Base-by-base conservation (phyloP, 768 basidiomycete genomes). In the Podaxis sp. region DNA sequence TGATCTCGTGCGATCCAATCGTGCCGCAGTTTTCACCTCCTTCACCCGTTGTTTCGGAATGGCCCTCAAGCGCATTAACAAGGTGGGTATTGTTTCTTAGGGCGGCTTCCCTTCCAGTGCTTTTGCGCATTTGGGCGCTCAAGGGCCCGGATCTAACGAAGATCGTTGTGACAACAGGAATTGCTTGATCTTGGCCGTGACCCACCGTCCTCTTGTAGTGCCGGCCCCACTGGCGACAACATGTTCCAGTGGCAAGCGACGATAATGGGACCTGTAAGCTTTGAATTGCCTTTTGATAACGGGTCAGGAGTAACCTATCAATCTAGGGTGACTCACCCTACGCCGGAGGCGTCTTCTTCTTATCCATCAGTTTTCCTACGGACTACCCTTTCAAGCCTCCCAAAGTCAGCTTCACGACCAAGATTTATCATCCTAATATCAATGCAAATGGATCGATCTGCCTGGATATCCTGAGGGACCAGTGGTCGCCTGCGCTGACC, bases 381-480 rank as follows among this genome's bases (percentile, higher is more conserved):
- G 96, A 99, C 77, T 99, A 99, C 82, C 97, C 97, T 26, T 99
- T 99, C 90, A 98, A 99, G 81, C 97, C 97, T 48, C 97, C 97
- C 78, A 99, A 99, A 86, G 95, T 99, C 80, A 90, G 90, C 82
- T 99, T 99, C 79, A 96, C 95, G 68, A 99, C 97, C 73, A 98
- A 97, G 92, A 98, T 98, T 71, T 99, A 98, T 77, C 96, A 99
- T 78, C 96, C 96, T 39, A 99, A 99, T 84, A 98, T 99, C 95
- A 99, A 99, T 75, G 93, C 96, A 69, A 99, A 99, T 72, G 97
- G 97, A 46, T 96, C 94, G 67, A 99, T 99, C 77, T 99, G 96
- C 77, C 80, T 99, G 70, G 97, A 99, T 77, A 99, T 99, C 73
- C 81, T 99, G 74, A 85, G 96, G 77, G 97, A 99, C 77, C 97